Conservation (phyloP, 257 asterid genomes). For the Salvia rosmarinus region DNA sequence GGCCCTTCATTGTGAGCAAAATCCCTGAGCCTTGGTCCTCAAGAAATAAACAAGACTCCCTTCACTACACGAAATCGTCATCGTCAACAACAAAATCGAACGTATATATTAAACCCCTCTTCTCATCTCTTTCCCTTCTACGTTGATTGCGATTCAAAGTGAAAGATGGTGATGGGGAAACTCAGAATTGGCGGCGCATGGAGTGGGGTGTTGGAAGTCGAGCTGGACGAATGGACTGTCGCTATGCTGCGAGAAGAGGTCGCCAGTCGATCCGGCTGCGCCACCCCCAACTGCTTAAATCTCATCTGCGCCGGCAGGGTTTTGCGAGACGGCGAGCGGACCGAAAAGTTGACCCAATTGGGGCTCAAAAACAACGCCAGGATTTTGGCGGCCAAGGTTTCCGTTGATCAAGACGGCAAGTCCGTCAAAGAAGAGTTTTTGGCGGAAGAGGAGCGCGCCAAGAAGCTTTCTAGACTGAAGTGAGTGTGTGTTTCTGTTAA, state of each 20-base stretch:
- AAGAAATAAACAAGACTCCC: constrained; percentile 25
- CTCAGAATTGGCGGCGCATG: constrained; percentile 87
- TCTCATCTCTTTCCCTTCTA: neutral
- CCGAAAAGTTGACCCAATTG: constrained; percentile 67
- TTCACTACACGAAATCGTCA: neutral
- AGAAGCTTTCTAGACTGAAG: constrained; percentile 71
- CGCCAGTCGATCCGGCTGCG: constrained; percentile 67
- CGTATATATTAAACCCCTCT: neutral
- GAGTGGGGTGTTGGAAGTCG: constrained; percentile 84
- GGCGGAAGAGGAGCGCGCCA: constrained; percentile 91
- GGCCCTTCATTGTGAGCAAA: too few relatives aligned
- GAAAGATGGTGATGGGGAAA: constrained; percentile 55
- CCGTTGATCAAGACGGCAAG: constrained; percentile 64
- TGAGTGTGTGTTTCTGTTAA: constrained; percentile 35
- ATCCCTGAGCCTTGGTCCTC: constrained; percentile 1
- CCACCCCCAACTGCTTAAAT: constrained; percentile 52
- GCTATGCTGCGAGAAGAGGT: constrained; percentile 69
- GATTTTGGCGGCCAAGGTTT: constrained; percentile 72
- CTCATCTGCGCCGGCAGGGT: constrained; percentile 75
- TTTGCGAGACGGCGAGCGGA: constrained; percentile 66
- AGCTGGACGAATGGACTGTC: constrained; percentile 81
- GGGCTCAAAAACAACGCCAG: constrained; percentile 76
- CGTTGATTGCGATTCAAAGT: neutral
- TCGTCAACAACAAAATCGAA: neutral
- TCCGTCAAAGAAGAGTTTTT: constrained; percentile 60